Percentiles rank a stretch among this genome's conserved stretches.
Evolutionary conservation across 495 filamentous ascomycete species (phyloP).

Genomic region (Penicillium tannophilum): DNA sequence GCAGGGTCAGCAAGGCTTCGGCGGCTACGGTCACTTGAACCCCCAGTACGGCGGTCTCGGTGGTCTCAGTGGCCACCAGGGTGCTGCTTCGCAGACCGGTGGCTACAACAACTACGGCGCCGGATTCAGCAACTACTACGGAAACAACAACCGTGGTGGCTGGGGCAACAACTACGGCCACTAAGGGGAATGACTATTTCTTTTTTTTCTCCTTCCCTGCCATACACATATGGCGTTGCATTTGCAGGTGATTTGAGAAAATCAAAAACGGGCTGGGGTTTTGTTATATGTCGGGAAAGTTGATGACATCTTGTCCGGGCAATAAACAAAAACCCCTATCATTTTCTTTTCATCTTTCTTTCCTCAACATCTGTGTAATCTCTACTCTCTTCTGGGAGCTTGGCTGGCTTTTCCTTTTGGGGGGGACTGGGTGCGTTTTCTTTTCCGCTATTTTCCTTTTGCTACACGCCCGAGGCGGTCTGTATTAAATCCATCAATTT

Average conservation of each 20-base stretch:
- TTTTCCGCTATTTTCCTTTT: slow-evolving; percentile 26
- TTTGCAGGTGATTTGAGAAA: slow-evolving; percentile 36
- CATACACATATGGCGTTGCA: slow-evolving; percentile 42
- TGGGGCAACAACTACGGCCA: slow-evolving; percentile 73
- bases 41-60: slow-evolving; percentile 75
- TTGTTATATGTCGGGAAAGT: slow-evolving; percentile 11
- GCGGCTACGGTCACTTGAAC: slow-evolving; percentile 74
- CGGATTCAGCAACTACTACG: slow-evolving; percentile 59
- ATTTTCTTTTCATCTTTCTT: slow-evolving; percentile 33
- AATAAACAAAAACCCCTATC: slow-evolving; percentile 23
- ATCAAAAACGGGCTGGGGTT: slow-evolving; percentile 17
- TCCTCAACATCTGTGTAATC: slow-evolving; percentile 48
- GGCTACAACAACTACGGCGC: slow-evolving; percentile 55
- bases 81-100: slow-evolving; percentile 55
- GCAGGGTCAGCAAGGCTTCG: slow-evolving; percentile 66
- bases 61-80: slow-evolving; percentile 67
- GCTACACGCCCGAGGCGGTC: slow-evolving; percentile 31
- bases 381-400: slow-evolving; percentile 50
- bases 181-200: slow-evolving; percentile 25
- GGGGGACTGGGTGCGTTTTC: slow-evolving; percentile 18
- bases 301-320: too few relatives aligned
- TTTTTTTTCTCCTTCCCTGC: slow-evolving; percentile 13
- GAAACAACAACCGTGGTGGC: slow-evolving; percentile 53
- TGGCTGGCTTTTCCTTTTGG: slow-evolving; percentile 40
- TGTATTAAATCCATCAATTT: slow-evolving; percentile 44